phyloP scores from a whole-genome alignment of 2,329 filamentous ascomycete species.

The Sclerotinia subarctica region DNA sequence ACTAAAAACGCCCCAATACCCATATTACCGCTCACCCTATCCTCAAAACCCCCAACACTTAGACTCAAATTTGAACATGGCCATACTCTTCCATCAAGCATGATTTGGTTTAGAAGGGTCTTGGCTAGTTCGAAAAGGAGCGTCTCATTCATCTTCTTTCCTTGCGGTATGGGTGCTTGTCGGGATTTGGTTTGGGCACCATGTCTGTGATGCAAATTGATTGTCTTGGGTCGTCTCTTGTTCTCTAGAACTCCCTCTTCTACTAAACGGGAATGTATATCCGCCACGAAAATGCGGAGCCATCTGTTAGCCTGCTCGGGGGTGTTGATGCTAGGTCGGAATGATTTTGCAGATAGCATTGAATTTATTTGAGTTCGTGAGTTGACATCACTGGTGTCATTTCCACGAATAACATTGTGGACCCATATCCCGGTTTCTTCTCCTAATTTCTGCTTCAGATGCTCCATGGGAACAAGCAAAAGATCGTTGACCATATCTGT shows the following conservation, averaged over 20 bases:
- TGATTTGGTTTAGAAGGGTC: conserved; percentile 71
- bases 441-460: conserved; percentile 73
- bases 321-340: conserved; percentile 76
- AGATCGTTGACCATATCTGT: conserved; percentile 78
- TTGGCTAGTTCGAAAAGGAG: conserved; percentile 73
- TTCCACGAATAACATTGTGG: conserved; percentile 77
- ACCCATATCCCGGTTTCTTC: conserved; percentile 86
- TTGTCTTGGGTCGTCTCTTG: conserved; percentile 78
- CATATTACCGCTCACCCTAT: conserved; percentile 77
- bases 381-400: conserved; percentile 86
- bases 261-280: conserved; percentile 84
- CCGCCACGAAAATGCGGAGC: conserved; percentile 86
- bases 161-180: conserved; percentile 71
- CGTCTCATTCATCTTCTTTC: conserved; percentile 68
- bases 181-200: conserved; percentile 71
- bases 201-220: conserved; percentile 80
- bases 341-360: conserved; percentile 96
- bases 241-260: conserved; percentile 90
- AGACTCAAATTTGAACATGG: conserved; percentile 88
- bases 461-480: conserved; percentile 67
- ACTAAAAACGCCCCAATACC: conserved; percentile 86
- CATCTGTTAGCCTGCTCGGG: conserved; percentile 77
- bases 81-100: conserved; percentile 77
- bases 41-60: conserved; percentile 88
- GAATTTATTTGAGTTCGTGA: conserved; percentile 91